Percentiles rank a stretch among this genome's conserved stretches.
phyloP scores from a whole-genome alignment of 148 eudicot genomes.

The Dianthus caryophyllus region DNA sequence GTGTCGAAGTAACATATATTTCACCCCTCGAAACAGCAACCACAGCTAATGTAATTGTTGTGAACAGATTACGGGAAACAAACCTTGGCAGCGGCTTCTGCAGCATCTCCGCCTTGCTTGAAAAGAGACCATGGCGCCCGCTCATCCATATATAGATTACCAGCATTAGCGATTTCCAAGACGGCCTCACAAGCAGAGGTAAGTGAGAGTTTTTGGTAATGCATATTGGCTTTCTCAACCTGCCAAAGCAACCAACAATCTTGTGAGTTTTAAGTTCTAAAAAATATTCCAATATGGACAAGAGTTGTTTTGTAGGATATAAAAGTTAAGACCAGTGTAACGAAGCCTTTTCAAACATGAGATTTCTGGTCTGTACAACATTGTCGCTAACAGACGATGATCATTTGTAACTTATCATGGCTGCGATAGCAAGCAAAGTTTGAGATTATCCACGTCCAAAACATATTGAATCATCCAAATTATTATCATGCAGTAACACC shows the following conservation, averaged over 20 bases:
- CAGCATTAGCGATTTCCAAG: constrained; percentile 89
- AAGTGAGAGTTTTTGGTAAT: constrained; percentile 61
- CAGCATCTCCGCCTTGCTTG: constrained; percentile 82
- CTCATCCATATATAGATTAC: constrained; percentile 84
- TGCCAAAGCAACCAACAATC: constrained; percentile 22
- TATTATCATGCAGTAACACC: too few species aligned
- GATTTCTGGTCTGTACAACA: background rate
- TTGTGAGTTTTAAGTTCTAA: background rate
- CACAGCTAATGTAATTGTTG: background rate
- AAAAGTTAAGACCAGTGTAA: background rate
- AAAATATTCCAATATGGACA: background rate
- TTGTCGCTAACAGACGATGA: background rate
- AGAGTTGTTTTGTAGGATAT: background rate
- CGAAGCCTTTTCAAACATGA: background rate
- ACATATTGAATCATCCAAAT: too few species aligned
- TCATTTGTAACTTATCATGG: background rate
- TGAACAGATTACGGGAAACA: background rate
- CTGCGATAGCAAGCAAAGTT: background rate
- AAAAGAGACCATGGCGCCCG: constrained; percentile 97
- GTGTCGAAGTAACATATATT: too few species aligned
- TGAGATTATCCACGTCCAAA: background rate
- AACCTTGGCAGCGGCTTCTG: constrained; percentile 94
- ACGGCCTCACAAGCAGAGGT: constrained; percentile 96
- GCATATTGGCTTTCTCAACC: constrained; percentile 70
- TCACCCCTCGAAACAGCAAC: background rate